Evolutionary conservation across 108 stramenopile species (phyloP).

Genomic region (Hondaea fermentalgiana): DNA sequence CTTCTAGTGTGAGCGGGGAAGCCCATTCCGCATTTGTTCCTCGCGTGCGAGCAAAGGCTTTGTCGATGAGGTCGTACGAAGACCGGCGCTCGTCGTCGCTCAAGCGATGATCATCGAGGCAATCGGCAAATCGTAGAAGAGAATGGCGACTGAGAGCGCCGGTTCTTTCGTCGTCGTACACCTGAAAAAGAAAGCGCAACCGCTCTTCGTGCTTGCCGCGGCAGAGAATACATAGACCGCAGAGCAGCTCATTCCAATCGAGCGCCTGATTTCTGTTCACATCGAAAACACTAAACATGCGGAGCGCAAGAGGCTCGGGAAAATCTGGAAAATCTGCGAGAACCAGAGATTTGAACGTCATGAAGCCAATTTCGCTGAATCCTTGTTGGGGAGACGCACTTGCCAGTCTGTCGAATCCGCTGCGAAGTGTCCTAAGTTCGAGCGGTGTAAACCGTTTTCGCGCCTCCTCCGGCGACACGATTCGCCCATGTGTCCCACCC

Average conservation of each 20-base stretch:
- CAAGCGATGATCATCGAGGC: background rate
- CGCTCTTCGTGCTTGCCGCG: background rate
- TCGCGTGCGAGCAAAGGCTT: background rate
- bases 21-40: background rate
- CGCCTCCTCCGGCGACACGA: background rate
- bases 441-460: background rate
- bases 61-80: background rate
- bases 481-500: background rate
- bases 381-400: background rate
- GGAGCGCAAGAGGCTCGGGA: background rate
- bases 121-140: background rate
- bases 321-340: conserved; percentile 2
- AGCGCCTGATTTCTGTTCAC: background rate
- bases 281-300: background rate
- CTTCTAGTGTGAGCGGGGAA: background rate
- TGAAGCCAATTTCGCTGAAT: background rate
- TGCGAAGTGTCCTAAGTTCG: background rate
- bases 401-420: background rate
- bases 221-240: background rate
- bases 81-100: background rate
- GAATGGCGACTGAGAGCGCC: background rate
- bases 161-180: background rate
- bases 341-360: background rate
- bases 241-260: background rate
- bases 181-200: background rate